Evolutionary conservation across 495 filamentous ascomycete species (phyloP), one percentile per base, ranked within the genome.

Genomic region (Aspergillus cavernicola): DNA sequence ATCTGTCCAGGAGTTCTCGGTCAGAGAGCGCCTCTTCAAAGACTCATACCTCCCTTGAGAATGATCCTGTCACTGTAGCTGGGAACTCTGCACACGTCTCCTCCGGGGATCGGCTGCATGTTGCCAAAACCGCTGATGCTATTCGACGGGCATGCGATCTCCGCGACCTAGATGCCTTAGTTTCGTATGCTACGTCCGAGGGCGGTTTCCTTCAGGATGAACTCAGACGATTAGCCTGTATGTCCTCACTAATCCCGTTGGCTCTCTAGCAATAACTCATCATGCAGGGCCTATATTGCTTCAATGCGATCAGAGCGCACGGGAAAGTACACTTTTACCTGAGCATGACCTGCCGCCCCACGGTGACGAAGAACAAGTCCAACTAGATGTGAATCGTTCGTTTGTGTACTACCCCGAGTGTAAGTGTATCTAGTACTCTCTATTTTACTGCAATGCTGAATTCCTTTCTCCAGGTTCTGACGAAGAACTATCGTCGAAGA

Each of bases 321-420:
- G 37, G 52, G 18, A 53, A 6, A 37, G 59, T 47, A 56, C 65
- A 46, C 59, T 66, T 20, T 55, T 50, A 47, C 61, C 52, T n/a
- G 87, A 83, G 82, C 64, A 66, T 38, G 55, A 73, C 36, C 71
- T 92, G 24, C 79, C 84, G 22, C 77, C 57, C 5, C 91, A 97
- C 68, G 72, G 71, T n/a, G 90, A 96, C 58, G 91, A 97, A 62
- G 82, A 85, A 50, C 91, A 97, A 68, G 88, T 97, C 15, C 78
- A 86, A 62, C 76, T 97, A 24, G 93, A 98, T 66, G 95, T 98
- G 44, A 80, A 97, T 66, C 78, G 93, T 47, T 89, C 92, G n/a
- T 98, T 98, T 67, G 85, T 97, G 42, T 96, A 96, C 72, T 98
- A 98, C 68, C 93, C 93, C 24, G 75, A 82, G 55, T 81, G 92